phyloP scores from a whole-genome alignment of 352 stramenopile species.

The Phytophthora parvispora region DNA sequence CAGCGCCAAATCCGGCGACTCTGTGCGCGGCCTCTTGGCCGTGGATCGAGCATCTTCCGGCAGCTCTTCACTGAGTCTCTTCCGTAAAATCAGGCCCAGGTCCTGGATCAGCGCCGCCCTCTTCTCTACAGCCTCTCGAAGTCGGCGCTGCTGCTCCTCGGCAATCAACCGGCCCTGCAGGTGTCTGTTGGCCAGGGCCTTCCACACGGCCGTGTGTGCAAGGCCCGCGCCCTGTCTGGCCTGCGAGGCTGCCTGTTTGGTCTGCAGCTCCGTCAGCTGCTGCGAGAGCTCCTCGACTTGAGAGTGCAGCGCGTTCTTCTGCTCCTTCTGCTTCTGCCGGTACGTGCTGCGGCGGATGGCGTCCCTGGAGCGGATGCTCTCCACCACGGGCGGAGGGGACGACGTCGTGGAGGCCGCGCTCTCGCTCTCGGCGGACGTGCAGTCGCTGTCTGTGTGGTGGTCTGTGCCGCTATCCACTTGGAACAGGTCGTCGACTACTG shows the following conservation, averaged over 20 bases:
- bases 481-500: constrained; percentile 22
- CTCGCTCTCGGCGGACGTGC: constrained; percentile 25
- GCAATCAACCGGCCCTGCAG: constrained; percentile 23
- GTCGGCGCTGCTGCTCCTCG: constrained; percentile 26
- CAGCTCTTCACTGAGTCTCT: constrained; percentile 29
- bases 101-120: constrained; percentile 21
- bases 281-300: constrained; percentile 27
- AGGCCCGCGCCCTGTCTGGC: constrained; percentile 1
- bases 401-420: constrained; percentile 16
- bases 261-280: constrained; percentile 12
- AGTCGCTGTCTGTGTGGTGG: constrained; percentile 26
- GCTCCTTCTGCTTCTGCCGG: constrained; percentile 35
- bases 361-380: constrained; percentile 26
- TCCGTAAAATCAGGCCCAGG: constrained; percentile 20
- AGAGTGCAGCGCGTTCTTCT: constrained; percentile 14
- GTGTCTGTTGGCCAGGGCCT: constrained; percentile 26
- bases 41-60: neutral
- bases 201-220: constrained; percentile 14
- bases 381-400: constrained; percentile 12
- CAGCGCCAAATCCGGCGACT: constrained; percentile 22
- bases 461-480: neutral
- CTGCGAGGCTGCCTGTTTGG: constrained; percentile 7
- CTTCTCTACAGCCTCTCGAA: constrained; percentile 20
- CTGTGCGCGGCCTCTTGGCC: constrained; percentile 10
- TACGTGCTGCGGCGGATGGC: constrained; percentile 33